Evolutionary conservation across 2,329 filamentous ascomycete species (phyloP), one percentile per base, ranked within the genome.

Genomic region (Aspergillus terreus): DNA sequence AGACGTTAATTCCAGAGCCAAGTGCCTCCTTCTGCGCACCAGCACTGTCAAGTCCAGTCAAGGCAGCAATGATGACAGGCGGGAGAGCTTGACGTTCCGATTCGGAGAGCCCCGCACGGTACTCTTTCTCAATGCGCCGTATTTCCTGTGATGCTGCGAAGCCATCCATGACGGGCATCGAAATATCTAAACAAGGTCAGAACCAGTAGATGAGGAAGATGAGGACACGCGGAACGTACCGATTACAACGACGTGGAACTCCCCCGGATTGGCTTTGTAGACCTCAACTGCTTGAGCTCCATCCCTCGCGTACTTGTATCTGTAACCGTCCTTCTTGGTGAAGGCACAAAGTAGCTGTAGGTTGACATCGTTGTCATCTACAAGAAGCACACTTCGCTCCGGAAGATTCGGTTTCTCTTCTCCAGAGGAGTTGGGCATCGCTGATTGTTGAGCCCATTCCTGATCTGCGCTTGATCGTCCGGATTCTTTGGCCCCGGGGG

Each of bases 291-390:
- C 72, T 42, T 70, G 56, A n/a, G 58, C 52, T 2, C 72, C 72
- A 51, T 75, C 64, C 6, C 51, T 52, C 7, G 71, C 72, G 1
- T 64, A 64, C 17, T 62, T 54, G 32, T 67, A 67, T 3, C 58
- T 49, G 33, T 63, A 60, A 1, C 58, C 58, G 19, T 60, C 55
- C 43, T 70, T 53, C 27, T 45, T 47, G 7, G 46, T 46, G n/a
- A 44, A 54, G 5, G 46, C 43, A 14, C 27, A 4, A 25, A 47
- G 42, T 6, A 40, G 40, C 9, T 49, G 40, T 9, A 71, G 57
- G 17, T 74, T 74, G 35, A 74, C 61, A 0, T 53, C 14, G 33
- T 74, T 74, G 44, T 74, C 71, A 44, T 74, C 71, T 0, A 69
- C 66, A 1, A 74, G 64, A 1, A 74, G 62, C 6, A 52, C 45